These are phyloP conservation scores for Macadamia tetraphylla DNA, from an alignment of 164 flowering plant species.

Conservation along the genomic window DNA sequence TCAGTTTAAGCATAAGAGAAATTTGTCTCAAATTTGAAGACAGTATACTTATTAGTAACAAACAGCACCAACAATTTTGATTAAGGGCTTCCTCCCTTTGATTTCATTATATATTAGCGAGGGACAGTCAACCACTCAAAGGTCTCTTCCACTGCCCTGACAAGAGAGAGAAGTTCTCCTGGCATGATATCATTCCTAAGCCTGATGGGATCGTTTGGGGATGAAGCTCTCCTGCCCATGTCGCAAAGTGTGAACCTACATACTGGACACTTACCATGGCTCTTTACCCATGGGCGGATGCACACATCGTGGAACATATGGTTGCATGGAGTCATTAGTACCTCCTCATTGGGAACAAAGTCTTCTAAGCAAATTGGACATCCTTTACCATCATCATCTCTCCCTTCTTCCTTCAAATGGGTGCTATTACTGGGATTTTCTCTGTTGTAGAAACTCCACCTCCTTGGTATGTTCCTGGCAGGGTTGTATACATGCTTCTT, in stretches of 20 bases:
- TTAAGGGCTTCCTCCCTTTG: background rate
- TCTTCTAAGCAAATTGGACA: constrained; percentile 89
- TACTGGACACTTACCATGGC: constrained; percentile 69
- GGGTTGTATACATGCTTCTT: constrained; percentile 45
- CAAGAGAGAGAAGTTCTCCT: constrained; percentile 10
- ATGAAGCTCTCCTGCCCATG: constrained; percentile 7
- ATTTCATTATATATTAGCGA: background rate
- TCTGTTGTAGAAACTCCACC: constrained; percentile 38
- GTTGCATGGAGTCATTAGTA: constrained; percentile 74
- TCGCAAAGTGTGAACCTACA: constrained; percentile 46
- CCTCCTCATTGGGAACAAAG: constrained; percentile 47
- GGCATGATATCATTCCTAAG: constrained; percentile 1
- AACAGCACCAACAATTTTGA: too few relatives aligned
- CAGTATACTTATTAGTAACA: too few relatives aligned
- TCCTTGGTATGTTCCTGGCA: constrained; percentile 21
- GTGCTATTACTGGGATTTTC: constrained; percentile 11
- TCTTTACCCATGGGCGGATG: constrained; percentile 70
- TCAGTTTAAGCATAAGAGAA: background rate
- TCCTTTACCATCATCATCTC: constrained; percentile 41
- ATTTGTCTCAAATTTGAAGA: background rate
- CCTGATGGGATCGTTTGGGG: constrained; percentile 1
- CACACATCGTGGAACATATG: constrained; percentile 88
- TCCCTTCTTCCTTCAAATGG: constrained; percentile 13
- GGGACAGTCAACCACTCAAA: constrained; percentile 10
- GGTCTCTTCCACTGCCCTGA: constrained; percentile 25